Base-by-base conservation (phyloP, 2,329 filamentous ascomycete genomes). In the Bimuria novae-zelandiae region DNA sequence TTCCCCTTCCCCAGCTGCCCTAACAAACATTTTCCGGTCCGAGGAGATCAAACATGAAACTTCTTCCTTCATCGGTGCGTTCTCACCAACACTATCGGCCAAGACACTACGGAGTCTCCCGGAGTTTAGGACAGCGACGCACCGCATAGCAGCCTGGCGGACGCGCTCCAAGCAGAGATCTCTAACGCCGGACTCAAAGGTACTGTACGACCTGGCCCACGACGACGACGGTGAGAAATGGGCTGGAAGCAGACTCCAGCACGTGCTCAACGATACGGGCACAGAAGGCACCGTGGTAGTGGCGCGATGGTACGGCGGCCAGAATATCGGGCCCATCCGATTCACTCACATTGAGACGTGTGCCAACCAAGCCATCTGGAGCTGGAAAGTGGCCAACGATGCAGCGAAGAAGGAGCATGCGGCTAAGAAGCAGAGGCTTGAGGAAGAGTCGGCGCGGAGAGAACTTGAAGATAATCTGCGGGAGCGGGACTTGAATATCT, bases 201-300 rank as follows among this genome's bases (percentile, higher is more conserved):
- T 74, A 0, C 51, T 75, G 4, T 80, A 76, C 58, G 74, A 78
- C 33, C 65, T 72, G 0, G 78, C 77, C 11, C 73, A 76, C 44
- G 80, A 83, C 49, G 81, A 83, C 52, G 81, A 83, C 56, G 81
- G 81, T 12, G 81, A 84, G 62, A 77, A 76, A 47, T 79, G 80
- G 65, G 81, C 75, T 0, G 81, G 80, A 4, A 76, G 74, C 51
- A 74, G 74, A 21, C 69, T 83, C 3, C 71, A 77, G 60, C 74
- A 76, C 50, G 73, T 82, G 19, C 72, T 84, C 11, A 70, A 73
- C 21, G 73, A 77, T 10, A 71, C 75, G 57, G 65, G 76, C 16
- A 75, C 76, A 12, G 68, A 71, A 37, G 81, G 81, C 19, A 65
- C 71, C 1, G 72, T 82, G 19, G 78, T 82, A 4, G 81, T 84